Evolutionary conservation across 495 filamentous ascomycete genomes (phyloP).

Genomic region (Hypoxylon trugodes): DNA sequence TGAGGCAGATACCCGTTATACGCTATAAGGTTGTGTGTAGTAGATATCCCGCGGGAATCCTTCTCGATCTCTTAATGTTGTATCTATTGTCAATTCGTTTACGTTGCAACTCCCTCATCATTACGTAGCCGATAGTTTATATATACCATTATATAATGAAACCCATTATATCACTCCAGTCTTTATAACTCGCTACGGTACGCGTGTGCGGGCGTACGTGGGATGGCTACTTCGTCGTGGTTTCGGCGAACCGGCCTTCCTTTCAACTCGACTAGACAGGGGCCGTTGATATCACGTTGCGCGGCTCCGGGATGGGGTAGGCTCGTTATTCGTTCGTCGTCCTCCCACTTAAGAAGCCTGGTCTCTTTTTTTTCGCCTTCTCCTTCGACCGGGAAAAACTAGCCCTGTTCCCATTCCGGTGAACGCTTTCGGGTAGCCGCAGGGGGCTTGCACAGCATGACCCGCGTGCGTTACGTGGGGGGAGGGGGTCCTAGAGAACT

Average conservation of each 20-base stretch:
- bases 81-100: neutral
- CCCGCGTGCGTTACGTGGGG: constrained; percentile 15
- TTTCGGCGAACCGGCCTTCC: neutral
- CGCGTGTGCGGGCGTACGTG: neutral
- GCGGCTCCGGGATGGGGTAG: constrained; percentile 39
- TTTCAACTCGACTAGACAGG: constrained; percentile 12
- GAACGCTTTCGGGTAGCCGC: constrained; percentile 32
- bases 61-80: neutral
- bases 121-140: neutral
- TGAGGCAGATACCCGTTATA: constrained; percentile 11
- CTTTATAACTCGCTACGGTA: no score
- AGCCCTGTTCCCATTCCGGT: constrained; percentile 30
- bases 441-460: neutral
- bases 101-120: constrained; percentile 3
- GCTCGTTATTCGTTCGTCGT: constrained; percentile 8
- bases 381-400: constrained; percentile 13
- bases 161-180: neutral
- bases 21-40: no score
- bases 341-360: neutral
- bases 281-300: constrained; percentile 33
- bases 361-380: neutral
- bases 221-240: neutral
- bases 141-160: neutral
- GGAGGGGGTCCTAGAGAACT: no score
- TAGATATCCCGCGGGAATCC: no score